Conservation (phyloP, 2,329 filamentous ascomycete species). For the Sclerotinia trifoliorum region DNA sequence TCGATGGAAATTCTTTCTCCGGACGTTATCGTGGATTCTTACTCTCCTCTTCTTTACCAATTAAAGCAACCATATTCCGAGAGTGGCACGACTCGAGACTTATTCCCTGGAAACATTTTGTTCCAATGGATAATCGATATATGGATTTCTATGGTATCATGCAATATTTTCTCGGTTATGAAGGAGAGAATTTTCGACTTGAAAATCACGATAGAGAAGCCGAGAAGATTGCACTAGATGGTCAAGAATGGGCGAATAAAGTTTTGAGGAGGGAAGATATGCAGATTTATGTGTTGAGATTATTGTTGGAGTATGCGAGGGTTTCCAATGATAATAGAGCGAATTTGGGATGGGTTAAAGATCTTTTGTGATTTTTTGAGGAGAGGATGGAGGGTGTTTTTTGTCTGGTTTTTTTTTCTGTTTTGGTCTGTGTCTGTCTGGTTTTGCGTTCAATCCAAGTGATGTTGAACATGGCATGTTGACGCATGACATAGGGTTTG, state of each 20-base stretch:
- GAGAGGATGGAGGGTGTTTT: too few relatives aligned
- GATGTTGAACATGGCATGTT: too few relatives aligned
- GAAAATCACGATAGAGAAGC: constrained; percentile 52
- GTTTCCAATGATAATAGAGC: constrained; percentile 41
- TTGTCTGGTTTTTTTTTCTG: background rate
- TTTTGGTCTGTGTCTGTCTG: background rate
- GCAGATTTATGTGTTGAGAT: constrained; percentile 58
- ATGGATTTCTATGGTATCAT: constrained; percentile 71
- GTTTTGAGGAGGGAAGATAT: constrained; percentile 71
- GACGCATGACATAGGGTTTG: background rate
- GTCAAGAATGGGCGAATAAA: constrained; percentile 70
- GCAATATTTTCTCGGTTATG: constrained; percentile 71
- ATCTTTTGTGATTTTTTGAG: constrained; percentile 30
- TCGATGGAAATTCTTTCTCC: constrained; percentile 73
- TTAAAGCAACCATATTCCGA: constrained; percentile 75
- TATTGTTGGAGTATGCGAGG: constrained; percentile 62
- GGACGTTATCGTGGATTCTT: constrained; percentile 70
- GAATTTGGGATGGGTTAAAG: constrained; percentile 39
- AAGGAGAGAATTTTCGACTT: constrained; percentile 41
- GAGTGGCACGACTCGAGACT: constrained; percentile 80
- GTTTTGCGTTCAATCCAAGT: background rate
- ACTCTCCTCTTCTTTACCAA: constrained; percentile 64
- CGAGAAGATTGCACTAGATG: constrained; percentile 62
- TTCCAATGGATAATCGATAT: constrained; percentile 76
- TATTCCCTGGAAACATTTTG: constrained; percentile 76